Percentiles rank a stretch among this genome's conserved stretches.
Conservation (phyloP, 2,329 filamentous ascomycete species). For the Fusarium mexicanum region DNA sequence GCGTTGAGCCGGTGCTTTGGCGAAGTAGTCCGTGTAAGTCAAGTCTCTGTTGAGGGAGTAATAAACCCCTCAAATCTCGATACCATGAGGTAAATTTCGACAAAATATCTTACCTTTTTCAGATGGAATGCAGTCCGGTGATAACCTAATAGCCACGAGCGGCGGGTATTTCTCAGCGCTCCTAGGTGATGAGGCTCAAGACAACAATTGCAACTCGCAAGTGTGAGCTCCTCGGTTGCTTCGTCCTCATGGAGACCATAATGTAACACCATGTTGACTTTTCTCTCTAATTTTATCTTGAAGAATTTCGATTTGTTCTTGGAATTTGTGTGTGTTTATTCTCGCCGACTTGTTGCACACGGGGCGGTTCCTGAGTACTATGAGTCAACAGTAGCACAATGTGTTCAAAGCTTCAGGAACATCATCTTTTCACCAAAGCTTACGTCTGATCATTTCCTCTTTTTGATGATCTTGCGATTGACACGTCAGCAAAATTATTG, state of each 20-base stretch:
- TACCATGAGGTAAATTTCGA: conserved; percentile 4
- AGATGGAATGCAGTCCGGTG: background rate
- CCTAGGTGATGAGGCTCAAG: background rate
- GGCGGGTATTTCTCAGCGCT: background rate
- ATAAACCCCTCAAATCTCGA: conserved; percentile 18
- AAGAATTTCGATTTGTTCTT: background rate
- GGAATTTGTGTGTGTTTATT: background rate
- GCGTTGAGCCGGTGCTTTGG: conserved; percentile 8
- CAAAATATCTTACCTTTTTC: background rate
- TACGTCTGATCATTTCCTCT: background rate
- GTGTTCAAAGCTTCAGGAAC: background rate
- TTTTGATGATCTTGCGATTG: background rate
- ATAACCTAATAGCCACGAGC: background rate
- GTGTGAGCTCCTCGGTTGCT: background rate
- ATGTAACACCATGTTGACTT: background rate
- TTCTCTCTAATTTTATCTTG: background rate
- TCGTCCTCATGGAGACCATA: background rate
- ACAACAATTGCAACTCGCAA: background rate
- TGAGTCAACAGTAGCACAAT: background rate
- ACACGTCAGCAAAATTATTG: background rate
- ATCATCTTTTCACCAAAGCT: background rate
- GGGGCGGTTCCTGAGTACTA: background rate
- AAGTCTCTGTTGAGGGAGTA: background rate
- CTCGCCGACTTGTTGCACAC: background rate
- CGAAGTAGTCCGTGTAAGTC: conserved; percentile 9